Conservation (phyloP, 1,284 basidiomycete genomes). For the Apiotrichum montevideense region DNA sequence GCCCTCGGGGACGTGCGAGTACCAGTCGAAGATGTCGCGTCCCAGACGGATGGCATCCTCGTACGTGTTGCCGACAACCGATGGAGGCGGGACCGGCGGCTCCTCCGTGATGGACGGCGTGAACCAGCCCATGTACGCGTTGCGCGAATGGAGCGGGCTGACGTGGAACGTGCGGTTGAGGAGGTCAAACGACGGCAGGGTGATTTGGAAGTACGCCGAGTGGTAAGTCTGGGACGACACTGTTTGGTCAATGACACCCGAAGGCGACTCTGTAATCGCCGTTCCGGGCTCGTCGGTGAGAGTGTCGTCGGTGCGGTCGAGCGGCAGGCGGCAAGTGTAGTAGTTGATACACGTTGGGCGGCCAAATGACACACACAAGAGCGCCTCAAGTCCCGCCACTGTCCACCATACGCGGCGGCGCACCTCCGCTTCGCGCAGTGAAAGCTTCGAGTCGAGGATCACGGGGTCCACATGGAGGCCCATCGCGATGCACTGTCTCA, state of each 20-base stretch:
- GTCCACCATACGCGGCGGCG: slow-evolving; percentile 45
- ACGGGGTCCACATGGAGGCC: slow-evolving; percentile 45
- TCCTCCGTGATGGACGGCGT: slow-evolving; percentile 23
- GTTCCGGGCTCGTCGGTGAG: slow-evolving; percentile 38
- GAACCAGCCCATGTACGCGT: slow-evolving; percentile 41
- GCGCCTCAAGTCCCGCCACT: slow-evolving; percentile 42
- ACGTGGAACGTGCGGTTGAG: slow-evolving; percentile 43
- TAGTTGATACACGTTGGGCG: slow-evolving; percentile 42
- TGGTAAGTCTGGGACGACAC: slow-evolving; percentile 43
- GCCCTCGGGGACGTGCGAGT: slow-evolving; percentile 35
- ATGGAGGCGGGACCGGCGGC: slow-evolving; percentile 3
- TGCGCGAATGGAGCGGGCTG: slow-evolving; percentile 30
- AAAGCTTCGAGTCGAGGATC: slow-evolving; percentile 37
- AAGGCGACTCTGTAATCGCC: slow-evolving; percentile 19
- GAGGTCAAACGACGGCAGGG: slow-evolving; percentile 43
- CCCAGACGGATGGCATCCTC: slow-evolving; percentile 42
- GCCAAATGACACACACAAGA: slow-evolving; percentile 43
- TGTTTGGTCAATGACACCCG: slow-evolving; percentile 30
- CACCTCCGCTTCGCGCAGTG: slow-evolving; percentile 42
- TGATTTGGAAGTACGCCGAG: slow-evolving; percentile 43
- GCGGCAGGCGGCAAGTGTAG: slow-evolving; percentile 42
- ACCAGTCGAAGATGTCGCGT: slow-evolving; percentile 43
- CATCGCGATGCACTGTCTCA: slow-evolving; percentile 43
- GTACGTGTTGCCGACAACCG: slow-evolving; percentile 32
- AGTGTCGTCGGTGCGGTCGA: slow-evolving; percentile 39